Conservation (phyloP, 2,329 filamentous ascomycete genomes). For the Epichloe bromicola region DNA sequence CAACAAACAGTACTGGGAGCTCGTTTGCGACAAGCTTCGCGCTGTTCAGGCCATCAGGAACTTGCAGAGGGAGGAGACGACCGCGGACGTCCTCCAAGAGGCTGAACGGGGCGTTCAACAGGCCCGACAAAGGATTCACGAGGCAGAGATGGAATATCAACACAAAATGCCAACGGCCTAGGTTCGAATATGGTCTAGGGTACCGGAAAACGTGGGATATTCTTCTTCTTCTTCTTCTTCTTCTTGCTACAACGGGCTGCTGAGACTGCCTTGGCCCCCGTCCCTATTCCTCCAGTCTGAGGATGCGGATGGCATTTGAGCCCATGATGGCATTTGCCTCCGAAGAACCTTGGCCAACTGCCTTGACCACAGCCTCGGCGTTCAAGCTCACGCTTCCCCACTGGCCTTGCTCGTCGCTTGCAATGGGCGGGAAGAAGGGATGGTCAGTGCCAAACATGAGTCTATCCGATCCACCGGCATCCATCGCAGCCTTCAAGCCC, state of each 20-base stretch:
- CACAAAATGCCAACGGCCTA: conserved; percentile 14
- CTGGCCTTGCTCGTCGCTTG: conserved; percentile 44
- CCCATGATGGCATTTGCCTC: conserved; percentile 43
- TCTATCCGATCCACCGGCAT: conserved; percentile 53
- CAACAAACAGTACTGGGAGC: conserved; percentile 25
- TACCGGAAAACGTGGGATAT: background rate
- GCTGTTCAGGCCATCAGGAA: conserved; percentile 25
- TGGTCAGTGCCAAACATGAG: conserved; percentile 75
- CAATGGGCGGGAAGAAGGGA: conserved; percentile 71
- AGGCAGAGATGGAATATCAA: conserved; percentile 24
- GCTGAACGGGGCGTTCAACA: conserved; percentile 17
- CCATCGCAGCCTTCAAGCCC: conserved; percentile 56
- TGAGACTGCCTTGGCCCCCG: conserved; percentile 5
- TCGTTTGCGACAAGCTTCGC: conserved; percentile 28
- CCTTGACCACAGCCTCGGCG: conserved; percentile 37
- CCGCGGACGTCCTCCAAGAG: conserved; percentile 14
- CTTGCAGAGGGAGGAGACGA: conserved; percentile 14
- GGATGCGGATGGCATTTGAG: conserved; percentile 41
- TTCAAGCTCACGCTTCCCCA: conserved; percentile 55
- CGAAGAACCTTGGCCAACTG: conserved; percentile 32
- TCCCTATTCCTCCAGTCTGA: conserved; percentile 21
- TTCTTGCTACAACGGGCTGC: background rate
- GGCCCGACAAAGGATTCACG: conserved; percentile 22
- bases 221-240: background rate
- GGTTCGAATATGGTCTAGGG: background rate